Percentiles rank a stretch among this genome's conserved stretches.
Conservation (phyloP, 2,329 filamentous ascomycete genomes). For the Orbilia ellipsospora region DNA sequence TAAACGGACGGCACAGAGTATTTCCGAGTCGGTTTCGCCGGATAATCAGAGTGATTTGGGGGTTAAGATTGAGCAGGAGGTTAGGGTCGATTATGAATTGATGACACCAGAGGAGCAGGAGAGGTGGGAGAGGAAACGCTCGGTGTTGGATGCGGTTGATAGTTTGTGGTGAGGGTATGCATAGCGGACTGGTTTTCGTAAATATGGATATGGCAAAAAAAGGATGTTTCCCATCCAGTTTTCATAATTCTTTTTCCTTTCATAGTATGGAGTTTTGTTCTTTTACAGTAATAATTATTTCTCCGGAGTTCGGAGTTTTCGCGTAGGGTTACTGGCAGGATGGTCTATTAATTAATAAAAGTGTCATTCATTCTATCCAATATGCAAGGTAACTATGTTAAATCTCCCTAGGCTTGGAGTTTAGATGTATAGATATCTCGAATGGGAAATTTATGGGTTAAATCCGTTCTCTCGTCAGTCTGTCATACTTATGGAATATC, state of each 20-base stretch:
- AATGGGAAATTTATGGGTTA: too few species aligned
- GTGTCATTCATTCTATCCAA: background rate
- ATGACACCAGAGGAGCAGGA: constrained; percentile 46
- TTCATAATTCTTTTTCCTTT: background rate
- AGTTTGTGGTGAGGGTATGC: constrained; percentile 30
- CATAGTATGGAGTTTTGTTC: background rate
- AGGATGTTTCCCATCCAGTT: background rate
- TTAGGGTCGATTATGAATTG: constrained; percentile 52
- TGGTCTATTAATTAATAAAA: too few species aligned
- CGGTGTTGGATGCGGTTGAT: constrained; percentile 43
- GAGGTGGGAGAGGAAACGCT: constrained; percentile 48
- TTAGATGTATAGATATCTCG: too few species aligned
- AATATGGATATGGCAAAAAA: too few species aligned
- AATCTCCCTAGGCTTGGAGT: too few species aligned
- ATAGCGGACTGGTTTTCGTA: background rate
- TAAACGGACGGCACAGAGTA: background rate
- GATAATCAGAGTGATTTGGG: constrained; percentile 22
- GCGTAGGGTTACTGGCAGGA: too few species aligned
- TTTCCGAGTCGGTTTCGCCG: background rate
- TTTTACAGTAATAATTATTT: too few species aligned
- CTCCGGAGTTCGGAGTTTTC: background rate
- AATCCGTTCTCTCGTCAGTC: too few species aligned
- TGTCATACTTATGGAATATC: too few species aligned
- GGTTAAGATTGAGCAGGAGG: constrained; percentile 47
- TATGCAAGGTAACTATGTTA: background rate